Base-by-base conservation (phyloP, 495 filamentous ascomycete species). In the Talaromyces wortmannii region DNA sequence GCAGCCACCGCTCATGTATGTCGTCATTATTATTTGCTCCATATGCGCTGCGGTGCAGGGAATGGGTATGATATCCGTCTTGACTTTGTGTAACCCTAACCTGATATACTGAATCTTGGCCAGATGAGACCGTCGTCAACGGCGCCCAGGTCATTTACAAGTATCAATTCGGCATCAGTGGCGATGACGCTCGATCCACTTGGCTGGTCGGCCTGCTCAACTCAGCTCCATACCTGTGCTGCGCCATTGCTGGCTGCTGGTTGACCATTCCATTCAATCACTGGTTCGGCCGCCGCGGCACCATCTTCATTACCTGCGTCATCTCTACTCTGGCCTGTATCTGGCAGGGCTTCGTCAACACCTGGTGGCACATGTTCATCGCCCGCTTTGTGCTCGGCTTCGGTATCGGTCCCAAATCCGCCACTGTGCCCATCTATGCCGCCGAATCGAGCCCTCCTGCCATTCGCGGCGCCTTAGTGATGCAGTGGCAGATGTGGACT, bases 401-500 rank as follows among this genome's bases (percentile, higher is more conserved):
- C 42, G 90, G 87, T 1, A 90, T 95, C 53, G 90, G 90, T 2
- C 83, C 88, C 7, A 92, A 92, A 63, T 88, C 85, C 0, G 83
- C 88, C 0, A 92, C 88, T 1, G 87, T 90, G 2, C 88, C 88
- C 0, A 78, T 91, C 32, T 91, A 90, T 60, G 87, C 87, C 5
- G 90, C 90, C 2, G 90, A 94, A 64, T 85, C 80, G 32, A 77
- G 84, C 0, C 88, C 90, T 0, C 78, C 89, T 0, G 71, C 72
- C 23, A 88, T 92, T 47, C 81, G 90, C 42, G 90, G 90, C 31
- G 90, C 89, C 12, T 61, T 89, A 40, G 83, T 88, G 6, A 87
- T 88, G 84, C 82, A 87, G 63, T 92, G 90, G 89, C 90, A 92
- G 66, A 84, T 90, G 81, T 91, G 85, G 85, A 91, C 87, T 1